Conservation (phyloP, 106 monocot species). For the Dioscorea alata region DNA sequence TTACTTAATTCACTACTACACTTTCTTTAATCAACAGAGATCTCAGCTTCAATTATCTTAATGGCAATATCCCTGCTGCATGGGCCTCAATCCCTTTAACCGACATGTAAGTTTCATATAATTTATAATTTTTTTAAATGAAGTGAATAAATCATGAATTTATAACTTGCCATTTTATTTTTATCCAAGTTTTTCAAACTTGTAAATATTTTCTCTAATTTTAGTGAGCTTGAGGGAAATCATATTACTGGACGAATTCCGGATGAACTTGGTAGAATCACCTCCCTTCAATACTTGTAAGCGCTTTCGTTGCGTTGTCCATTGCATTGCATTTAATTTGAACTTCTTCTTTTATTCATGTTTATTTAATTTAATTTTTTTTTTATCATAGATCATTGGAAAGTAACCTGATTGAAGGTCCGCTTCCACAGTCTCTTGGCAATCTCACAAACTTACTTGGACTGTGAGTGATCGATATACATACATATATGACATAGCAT, state of each 20-base stretch:
- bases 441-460: constrained; percentile 16
- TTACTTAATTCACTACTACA: no score
- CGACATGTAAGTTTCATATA: not conserved
- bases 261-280: not conserved
- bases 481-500: no score
- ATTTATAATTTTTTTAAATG: not conserved
- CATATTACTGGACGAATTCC: not conserved
- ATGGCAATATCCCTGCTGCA: not conserved
- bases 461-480: constrained; percentile 12
- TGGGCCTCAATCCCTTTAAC: not conserved
- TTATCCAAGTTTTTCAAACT: no score
- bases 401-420: constrained; percentile 25
- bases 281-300: constrained; percentile 8
- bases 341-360: no score
- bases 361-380: not conserved
- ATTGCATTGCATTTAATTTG: not conserved
- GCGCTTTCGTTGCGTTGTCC: not conserved
- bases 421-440: constrained; percentile 22
- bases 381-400: constrained; percentile 11
- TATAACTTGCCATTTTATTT: no score
- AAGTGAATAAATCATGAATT: not conserved
- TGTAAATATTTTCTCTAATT: not conserved
- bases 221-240: not conserved
- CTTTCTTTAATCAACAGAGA: not conserved
- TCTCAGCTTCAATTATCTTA: not conserved